A percentile compares a stretch with the other conserved stretches of the same genome.
These are phyloP conservation scores for Epichloe coenophiala DNA, from an alignment of 2,329 filamentous ascomycete species.

Conservation along the genomic window DNA sequence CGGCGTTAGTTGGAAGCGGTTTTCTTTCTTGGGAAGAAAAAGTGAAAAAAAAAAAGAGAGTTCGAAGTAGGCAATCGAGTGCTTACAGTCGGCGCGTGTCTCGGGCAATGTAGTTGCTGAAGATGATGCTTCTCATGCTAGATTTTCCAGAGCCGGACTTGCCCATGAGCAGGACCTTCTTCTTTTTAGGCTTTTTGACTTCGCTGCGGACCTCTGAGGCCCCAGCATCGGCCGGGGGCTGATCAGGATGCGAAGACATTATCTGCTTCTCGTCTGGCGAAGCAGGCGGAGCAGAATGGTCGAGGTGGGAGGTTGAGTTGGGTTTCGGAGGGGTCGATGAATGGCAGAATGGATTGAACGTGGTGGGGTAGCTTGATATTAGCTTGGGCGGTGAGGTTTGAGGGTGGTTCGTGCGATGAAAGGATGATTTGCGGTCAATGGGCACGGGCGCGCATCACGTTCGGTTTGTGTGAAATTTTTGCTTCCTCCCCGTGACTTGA, in stretches of 20 bases:
- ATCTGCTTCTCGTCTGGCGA: not conserved
- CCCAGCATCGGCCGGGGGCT: conserved; percentile 1
- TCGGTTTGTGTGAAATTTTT: not conserved
- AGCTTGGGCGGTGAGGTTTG: conserved; percentile 3
- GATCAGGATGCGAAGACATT: conserved; percentile 6
- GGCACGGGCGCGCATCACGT: not conserved
- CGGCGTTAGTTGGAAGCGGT: not conserved
- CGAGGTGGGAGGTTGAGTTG: not conserved
- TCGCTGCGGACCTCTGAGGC: conserved; percentile 29
- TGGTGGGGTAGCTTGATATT: not conserved
- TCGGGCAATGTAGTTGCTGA: conserved; percentile 96
- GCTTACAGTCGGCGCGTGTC: conserved; percentile 71
- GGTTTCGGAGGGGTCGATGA: not conserved
- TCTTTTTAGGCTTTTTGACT: conserved; percentile 66
- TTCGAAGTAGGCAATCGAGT: not conserved
- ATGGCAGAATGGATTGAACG: not conserved
- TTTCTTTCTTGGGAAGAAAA: not conserved
- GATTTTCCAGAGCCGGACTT: conserved; percentile 97
- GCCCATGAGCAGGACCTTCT: conserved; percentile 81
- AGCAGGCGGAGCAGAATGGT: not conserved
- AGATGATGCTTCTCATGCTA: conserved; percentile 97
- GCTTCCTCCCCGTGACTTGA: too few species aligned
- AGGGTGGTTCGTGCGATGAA: not conserved
- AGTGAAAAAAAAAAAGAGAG: too few species aligned
- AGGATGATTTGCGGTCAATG: not conserved